Evolutionary conservation across 2,329 filamentous ascomycete species (phyloP).

Genomic region (Alternaria postmessia): DNA sequence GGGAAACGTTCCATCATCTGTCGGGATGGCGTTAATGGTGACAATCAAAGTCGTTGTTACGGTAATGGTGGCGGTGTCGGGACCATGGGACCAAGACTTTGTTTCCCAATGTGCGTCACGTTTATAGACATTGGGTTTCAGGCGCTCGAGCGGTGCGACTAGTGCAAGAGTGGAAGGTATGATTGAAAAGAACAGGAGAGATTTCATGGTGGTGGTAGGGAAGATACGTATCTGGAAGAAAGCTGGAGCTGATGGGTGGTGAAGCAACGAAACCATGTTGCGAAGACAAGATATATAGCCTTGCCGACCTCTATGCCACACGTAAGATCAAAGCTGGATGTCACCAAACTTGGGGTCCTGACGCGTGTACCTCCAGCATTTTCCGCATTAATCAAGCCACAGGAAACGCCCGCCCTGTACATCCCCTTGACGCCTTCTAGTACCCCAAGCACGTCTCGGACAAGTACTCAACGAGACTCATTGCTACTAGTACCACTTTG

Average conservation of each 20-base stretch:
- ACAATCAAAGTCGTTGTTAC: conserved; percentile 2
- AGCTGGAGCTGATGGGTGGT: background rate
- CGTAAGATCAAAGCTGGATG: background rate
- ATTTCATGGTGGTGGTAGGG: background rate
- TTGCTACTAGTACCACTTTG: too few species aligned
- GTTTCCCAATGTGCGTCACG: background rate
- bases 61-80: background rate
- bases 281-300: background rate
- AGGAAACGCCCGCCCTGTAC: background rate
- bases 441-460: background rate
- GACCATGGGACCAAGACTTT: background rate
- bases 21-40: background rate
- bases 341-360: background rate
- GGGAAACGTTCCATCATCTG: background rate
- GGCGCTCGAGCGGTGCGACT: background rate
- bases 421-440: background rate
- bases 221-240: background rate
- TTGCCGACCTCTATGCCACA: background rate
- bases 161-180: background rate
- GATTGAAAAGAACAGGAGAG: background rate
- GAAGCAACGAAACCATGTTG: background rate
- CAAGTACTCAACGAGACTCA: too few species aligned
- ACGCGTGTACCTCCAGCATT: background rate
- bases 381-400: background rate
- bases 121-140: background rate